phyloP scores from a whole-genome alignment of 345 rosid genomes.

The Lumnitzera littorea region DNA sequence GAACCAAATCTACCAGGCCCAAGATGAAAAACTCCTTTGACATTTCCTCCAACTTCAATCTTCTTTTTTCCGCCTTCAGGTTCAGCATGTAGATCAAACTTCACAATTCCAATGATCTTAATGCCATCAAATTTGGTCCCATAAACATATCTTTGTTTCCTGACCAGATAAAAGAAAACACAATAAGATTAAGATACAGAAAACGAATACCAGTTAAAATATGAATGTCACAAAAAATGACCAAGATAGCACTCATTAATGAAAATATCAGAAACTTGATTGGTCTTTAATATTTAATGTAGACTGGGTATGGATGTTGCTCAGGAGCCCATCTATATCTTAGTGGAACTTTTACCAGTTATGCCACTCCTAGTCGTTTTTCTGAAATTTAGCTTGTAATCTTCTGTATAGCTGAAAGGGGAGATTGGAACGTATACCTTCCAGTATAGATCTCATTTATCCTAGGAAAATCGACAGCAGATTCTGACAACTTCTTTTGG shows the following conservation, averaged over 20 bases:
- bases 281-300: too few relatives aligned
- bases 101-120: conserved; percentile 69
- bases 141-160: conserved; percentile 92
- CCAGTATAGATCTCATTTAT: conserved; percentile 76
- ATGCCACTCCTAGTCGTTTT: too few relatives aligned
- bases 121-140: conserved; percentile 79
- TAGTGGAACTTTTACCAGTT: too few relatives aligned
- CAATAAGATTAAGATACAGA: not conserved
- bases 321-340: too few relatives aligned
- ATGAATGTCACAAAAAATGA: not conserved
- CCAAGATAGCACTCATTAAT: not conserved
- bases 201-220: not conserved
- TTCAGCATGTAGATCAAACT: conserved; percentile 81
- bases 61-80: conserved; percentile 53
- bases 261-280: not conserved
- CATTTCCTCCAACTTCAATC: conserved; percentile 88
- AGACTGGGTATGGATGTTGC: too few relatives aligned
- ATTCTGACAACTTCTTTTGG: conserved; percentile 69
- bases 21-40: conserved; percentile 72
- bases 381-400: too few relatives aligned
- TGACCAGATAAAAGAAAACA: conserved; percentile 13
- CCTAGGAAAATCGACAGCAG: conserved; percentile 91
- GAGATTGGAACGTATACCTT: conserved; percentile 31
- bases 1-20: conserved; percentile 89
- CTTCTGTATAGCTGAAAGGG: too few relatives aligned